These are phyloP conservation scores for Ramularia endophylla DNA, from an alignment of 2,329 filamentous ascomycete genomes.

Conservation along the genomic window DNA sequence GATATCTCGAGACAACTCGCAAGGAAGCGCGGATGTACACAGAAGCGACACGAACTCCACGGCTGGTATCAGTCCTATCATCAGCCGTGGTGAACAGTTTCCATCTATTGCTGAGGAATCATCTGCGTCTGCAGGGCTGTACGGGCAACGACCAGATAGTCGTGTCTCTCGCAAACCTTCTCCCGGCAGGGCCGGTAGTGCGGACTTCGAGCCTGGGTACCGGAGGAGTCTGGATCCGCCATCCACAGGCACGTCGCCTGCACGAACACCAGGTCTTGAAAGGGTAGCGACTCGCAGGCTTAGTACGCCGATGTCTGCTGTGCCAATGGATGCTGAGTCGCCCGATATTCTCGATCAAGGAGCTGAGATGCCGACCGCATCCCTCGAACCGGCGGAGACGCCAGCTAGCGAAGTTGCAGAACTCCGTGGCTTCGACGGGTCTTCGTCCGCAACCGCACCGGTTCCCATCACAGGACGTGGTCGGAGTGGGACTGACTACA, in stretches of 20 bases:
- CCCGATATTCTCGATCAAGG: constrained; percentile 21
- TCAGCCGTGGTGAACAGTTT: constrained; percentile 46
- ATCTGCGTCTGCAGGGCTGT: constrained; percentile 24
- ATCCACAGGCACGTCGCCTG: constrained; percentile 54
- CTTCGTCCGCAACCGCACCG: constrained; percentile 8
- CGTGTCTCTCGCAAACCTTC: constrained; percentile 33
- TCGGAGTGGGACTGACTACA: constrained; percentile 28
- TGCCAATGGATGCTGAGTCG: constrained; percentile 16
- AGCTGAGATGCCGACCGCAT: constrained; percentile 19
- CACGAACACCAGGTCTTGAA: constrained; percentile 51
- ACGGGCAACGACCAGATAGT: constrained; percentile 30
- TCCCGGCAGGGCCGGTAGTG: constrained; percentile 27
- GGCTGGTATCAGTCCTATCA: constrained; percentile 60
- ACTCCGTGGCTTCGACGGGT: no score
- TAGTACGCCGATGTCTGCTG: constrained; percentile 24
- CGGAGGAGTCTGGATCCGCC: constrained; percentile 55
- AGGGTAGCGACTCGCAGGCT: constrained; percentile 26
- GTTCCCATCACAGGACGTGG: constrained; percentile 20
- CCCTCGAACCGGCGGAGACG: constrained; percentile 18
- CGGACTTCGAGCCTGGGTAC: constrained; percentile 46
- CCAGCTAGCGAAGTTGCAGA: constrained; percentile 8
- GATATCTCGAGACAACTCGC: constrained; percentile 41
- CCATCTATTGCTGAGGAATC: constrained; percentile 53
- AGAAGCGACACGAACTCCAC: constrained; percentile 59
- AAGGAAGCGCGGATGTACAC: constrained; percentile 15